phyloP scores from a whole-genome alignment of 305 asterid genomes.

The Solanum chacoense region DNA sequence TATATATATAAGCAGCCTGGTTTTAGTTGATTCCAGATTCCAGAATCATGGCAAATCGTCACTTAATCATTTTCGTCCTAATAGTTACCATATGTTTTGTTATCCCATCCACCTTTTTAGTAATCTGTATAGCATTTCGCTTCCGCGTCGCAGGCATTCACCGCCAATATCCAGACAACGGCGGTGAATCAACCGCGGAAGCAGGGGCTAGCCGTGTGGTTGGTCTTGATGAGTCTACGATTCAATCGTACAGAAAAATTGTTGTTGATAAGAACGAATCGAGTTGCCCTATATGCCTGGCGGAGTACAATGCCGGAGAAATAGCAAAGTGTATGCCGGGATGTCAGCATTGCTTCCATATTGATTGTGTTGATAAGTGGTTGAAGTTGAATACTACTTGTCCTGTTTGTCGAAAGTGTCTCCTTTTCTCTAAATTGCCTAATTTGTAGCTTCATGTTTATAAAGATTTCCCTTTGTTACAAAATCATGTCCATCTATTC shows the following conservation, averaged over 20 bases:
- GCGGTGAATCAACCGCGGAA: background rate
- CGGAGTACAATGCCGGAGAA: slow-evolving; percentile 50
- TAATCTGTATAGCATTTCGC: background rate
- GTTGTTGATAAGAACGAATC: slow-evolving; percentile 37
- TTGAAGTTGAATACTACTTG: slow-evolving; percentile 46
- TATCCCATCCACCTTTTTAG: background rate
- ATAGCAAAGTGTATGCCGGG: slow-evolving; percentile 42
- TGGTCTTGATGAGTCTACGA: slow-evolving; percentile 60
- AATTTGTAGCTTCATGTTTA: background rate
- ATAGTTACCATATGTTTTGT: background rate
- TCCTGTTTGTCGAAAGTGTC: slow-evolving; percentile 67
- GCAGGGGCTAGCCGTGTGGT: background rate
- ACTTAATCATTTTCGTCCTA: background rate
- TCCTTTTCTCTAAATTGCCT: slow-evolving; percentile 6
- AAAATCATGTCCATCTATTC: background rate
- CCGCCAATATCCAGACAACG: background rate
- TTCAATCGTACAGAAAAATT: slow-evolving; percentile 53
- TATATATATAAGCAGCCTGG: background rate
- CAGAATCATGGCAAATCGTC: background rate
- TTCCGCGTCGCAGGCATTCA: background rate
- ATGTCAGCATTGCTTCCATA: slow-evolving; percentile 70
- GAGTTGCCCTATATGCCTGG: slow-evolving; percentile 60
- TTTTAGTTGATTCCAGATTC: background rate
- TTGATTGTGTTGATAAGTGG: slow-evolving; percentile 71
- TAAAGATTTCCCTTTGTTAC: background rate